phyloP scores from a whole-genome alignment of 805 yeast genomes.

The Candida verbasci region DNA sequence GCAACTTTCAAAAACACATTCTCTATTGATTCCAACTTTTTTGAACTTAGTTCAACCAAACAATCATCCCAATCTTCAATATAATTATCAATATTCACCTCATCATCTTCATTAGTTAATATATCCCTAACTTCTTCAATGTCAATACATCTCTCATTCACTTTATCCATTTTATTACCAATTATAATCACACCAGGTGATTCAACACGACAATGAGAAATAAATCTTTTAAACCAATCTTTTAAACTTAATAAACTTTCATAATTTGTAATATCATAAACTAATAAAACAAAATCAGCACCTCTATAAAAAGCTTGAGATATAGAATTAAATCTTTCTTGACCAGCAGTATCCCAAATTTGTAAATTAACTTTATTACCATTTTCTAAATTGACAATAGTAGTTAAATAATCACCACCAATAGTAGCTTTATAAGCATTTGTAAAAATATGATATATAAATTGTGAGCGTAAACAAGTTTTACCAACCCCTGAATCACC shows the following conservation, averaged over 20 bases:
- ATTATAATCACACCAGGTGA: conserved; percentile 47
- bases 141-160: conserved; percentile 31
- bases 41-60: conserved; percentile 30
- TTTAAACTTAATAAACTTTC: conserved; percentile 45
- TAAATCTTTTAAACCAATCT: conserved; percentile 46
- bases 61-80: conserved; percentile 32
- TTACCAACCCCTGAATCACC: conserved; percentile 62
- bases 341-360: conserved; percentile 52
- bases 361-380: conserved; percentile 42
- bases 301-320: conserved; percentile 57
- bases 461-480: conserved; percentile 53
- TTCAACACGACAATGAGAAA: conserved; percentile 44
- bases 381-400: conserved; percentile 20
- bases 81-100: conserved; percentile 17
- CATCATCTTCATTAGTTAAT: conserved; percentile 12
- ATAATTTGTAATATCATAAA: conserved; percentile 51
- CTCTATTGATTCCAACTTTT: conserved; percentile 26
- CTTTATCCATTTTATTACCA: conserved; percentile 48
- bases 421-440: conserved; percentile 56
- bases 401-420: conserved; percentile 55
- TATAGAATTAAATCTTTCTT: conserved; percentile 45
- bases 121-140: conserved; percentile 31
- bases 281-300: conserved; percentile 50
- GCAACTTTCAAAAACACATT: conserved; percentile 35
- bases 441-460: conserved; percentile 50